These are phyloP conservation scores for Cyamopsis tetragonoloba DNA, from an alignment of 306 rosid genomes.

Conservation along the genomic window DNA sequence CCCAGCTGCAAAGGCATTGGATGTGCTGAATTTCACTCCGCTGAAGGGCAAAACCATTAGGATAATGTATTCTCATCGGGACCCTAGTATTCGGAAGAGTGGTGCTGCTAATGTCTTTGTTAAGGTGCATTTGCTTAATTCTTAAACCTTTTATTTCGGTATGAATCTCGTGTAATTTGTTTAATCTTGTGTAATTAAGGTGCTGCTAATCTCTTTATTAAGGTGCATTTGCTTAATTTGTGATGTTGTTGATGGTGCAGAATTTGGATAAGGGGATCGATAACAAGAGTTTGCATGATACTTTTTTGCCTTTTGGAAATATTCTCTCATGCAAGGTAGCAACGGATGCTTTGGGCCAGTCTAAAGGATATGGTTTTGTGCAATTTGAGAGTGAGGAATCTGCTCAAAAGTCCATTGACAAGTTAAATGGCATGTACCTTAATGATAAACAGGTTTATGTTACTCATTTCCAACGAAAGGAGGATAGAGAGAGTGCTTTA, in stretches of 20 bases:
- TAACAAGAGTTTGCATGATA: conserved; percentile 40
- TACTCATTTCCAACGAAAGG: conserved; percentile 41
- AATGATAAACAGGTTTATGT: conserved; percentile 47
- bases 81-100: conserved; percentile 45
- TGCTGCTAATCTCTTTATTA: conserved; percentile 39
- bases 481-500: conserved; percentile 39
- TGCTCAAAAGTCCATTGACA: conserved; percentile 47
- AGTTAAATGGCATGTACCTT: conserved; percentile 44
- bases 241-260: conserved; percentile 30
- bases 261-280: conserved; percentile 57
- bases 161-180: neutral
- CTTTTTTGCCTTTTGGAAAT: conserved; percentile 46
- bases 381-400: conserved; percentile 51
- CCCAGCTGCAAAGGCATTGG: conserved; percentile 22
- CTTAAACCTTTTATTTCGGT: neutral
- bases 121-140: conserved; percentile 28
- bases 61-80: conserved; percentile 45
- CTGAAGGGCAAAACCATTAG: conserved; percentile 45
- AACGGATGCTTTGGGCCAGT: conserved; percentile 24
- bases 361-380: conserved; percentile 51
- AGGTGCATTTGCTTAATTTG: conserved; percentile 27
- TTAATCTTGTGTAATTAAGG: no score
- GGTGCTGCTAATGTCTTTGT: conserved; percentile 42
- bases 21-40: conserved; percentile 42
- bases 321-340: conserved; percentile 49